Base-by-base conservation (phyloP, 1,139 yeast species). In the Kazachstania sp. region DNA sequence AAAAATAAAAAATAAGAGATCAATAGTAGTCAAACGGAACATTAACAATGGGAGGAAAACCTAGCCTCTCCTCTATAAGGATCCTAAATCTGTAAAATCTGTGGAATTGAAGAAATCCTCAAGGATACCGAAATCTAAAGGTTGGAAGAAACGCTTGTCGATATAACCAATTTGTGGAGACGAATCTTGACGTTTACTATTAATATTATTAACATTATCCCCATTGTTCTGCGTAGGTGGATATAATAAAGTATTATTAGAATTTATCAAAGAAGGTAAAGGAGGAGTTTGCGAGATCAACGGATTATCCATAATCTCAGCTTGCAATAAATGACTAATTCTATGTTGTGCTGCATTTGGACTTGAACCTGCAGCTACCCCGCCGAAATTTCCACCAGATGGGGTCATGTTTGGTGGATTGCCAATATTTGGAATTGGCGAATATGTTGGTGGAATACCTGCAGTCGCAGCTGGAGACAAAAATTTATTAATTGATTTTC, bases 51-150 rank as follows among this genome's bases (percentile, higher is more conserved):
- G 16, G 57, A 46, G n/a, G 51, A 15, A n/a, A 18, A 15, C 12
- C 12, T 9, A 15, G n/a, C 19, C 15, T 32, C 15, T 9, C 9
- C 20, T 15, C 45, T 18, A 46, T 54, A 47, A 49, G 54, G 43
- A 40, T 11, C 37, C 37, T 38, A 59, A 38, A 38, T 57, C 61
- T 36, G 54, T 54, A 30, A 58, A 45, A 44, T 58, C 58, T 30
- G 59, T 58, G 29, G 53, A 53, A 19, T 51, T 53, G 34, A 58
- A 53, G 46, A 59, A 59, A 20, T 59, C 61, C 37, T 58, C 60
- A 34, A 59, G 45, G 12, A 62, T 55, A 26, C 61, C 63, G 36
- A 59, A 41, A 41, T 57, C 53, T 45, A 50, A 55, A 30, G 49
- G 41, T 39, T 48, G 49, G 23, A 39, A n/a, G 12, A 30, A 29